Evolutionary conservation across 768 basidiomycete species (phyloP), one percentile per base, ranked within the genome.

Genomic region (Phylloporus sp.): DNA sequence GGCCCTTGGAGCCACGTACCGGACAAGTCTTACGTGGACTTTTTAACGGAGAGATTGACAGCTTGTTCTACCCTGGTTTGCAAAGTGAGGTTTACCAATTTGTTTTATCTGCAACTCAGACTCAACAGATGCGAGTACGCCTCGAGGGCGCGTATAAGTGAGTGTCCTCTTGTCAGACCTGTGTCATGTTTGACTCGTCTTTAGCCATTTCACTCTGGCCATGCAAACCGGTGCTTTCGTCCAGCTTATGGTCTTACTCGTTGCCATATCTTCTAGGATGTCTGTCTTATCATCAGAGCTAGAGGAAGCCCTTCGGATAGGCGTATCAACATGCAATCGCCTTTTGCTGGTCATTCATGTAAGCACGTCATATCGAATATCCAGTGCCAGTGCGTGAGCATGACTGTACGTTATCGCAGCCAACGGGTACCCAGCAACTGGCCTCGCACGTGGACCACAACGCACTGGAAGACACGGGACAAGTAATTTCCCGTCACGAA

Each of bases 181-280:
- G 31, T 9, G 47, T 6, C 23, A n/a, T 13, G 18, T 13, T 45
- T 47, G 34, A 34, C 48, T 18, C 44, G 34, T 23, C 29, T 39
- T 44, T 8, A 54, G 88, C 40, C 78, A 78, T 26, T 81, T 89
- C 52, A 69, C 73, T 26, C 72, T 83, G 23, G 78, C 80, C 29
- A 79, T 91, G 75, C 86, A 85, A 62, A 77, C 80, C 1, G 87
- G 84, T 16, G 83, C 87, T 16, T 92, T 92, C 60, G 72, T 86
- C 12, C 85, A 86, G 54, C 63, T 88, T 15, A 67, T 84, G n/a
- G 61, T 92, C 41, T 71, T 80, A 5, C 72, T 91, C 36, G 71
- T 75, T 22, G 86, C 82, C 12, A 76, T 88, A 34, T 69, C 77
- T 39, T 85, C 85, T 3, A 77, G 88, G 50, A 66, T 88, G 62